These are phyloP conservation scores for Mortierella hygrophila DNA, from an alignment of 192 early-diverging fungal species.

Conservation along the genomic window DNA sequence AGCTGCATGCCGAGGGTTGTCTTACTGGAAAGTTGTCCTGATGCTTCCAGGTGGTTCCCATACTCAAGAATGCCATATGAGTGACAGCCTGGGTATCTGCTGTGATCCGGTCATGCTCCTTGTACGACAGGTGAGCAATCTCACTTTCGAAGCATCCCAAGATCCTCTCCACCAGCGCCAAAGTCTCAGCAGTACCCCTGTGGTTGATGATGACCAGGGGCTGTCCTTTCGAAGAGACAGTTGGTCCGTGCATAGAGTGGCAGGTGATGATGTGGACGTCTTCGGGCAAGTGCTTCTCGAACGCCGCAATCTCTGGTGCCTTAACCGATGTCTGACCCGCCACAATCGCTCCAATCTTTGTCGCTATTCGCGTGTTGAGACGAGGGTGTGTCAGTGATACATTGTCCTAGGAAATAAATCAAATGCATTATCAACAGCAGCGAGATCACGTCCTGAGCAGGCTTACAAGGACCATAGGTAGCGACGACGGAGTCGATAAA, in stretches of 20 bases:
- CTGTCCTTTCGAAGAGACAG: slow-evolving; percentile 84
- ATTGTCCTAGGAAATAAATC: neutral
- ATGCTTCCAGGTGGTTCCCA: slow-evolving; percentile 95
- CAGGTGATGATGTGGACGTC: slow-evolving; percentile 97
- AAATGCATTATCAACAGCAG: neutral
- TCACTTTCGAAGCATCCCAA: slow-evolving; percentile 84
- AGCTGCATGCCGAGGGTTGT: neutral
- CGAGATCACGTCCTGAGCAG: neutral
- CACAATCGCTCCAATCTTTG: slow-evolving; percentile 90
- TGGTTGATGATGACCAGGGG: slow-evolving; percentile 89
- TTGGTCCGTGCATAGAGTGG: slow-evolving; percentile 97
- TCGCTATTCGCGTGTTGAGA: slow-evolving; percentile 62
- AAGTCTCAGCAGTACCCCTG: slow-evolving; percentile 71
- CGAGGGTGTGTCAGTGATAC: neutral
- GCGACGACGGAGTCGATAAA: slow-evolving; percentile 84
- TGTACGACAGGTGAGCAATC: slow-evolving; percentile 81
- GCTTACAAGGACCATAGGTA: slow-evolving; percentile 85
- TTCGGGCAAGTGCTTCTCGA: slow-evolving; percentile 84
- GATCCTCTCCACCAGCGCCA: slow-evolving; percentile 71
- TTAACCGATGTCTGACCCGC: slow-evolving; percentile 98
- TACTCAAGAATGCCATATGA: slow-evolving; percentile 93
- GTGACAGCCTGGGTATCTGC: slow-evolving; percentile 99
- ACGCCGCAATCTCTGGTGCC: slow-evolving; percentile 92
- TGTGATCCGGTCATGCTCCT: slow-evolving; percentile 95
- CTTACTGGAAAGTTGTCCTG: slow-evolving; percentile 83